Percentiles rank a stretch among this genome's conserved stretches.
Conservation (phyloP, 1,284 basidiomycete species). For the Cutaneotrichosporon sp. region DNA sequence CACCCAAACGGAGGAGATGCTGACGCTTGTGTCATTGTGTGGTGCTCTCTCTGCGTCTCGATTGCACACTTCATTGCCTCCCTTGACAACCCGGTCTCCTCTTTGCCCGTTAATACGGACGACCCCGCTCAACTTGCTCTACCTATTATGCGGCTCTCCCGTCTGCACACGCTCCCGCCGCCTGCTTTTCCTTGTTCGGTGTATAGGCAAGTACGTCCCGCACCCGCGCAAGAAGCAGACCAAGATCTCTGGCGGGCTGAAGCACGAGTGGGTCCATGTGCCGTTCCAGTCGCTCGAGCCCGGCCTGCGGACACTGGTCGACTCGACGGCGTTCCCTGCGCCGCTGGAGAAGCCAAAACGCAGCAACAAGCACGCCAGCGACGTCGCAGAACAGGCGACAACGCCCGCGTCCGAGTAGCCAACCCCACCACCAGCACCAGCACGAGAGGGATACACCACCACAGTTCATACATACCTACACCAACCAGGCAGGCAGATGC, state of each 20-base stretch:
- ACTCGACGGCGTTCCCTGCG: not conserved
- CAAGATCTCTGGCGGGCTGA: slow-evolving; percentile 4
- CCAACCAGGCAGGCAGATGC: slow-evolving; percentile 2
- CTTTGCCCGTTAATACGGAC: no score
- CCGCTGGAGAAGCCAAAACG: slow-evolving; percentile 1
- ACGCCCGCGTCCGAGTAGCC: not conserved
- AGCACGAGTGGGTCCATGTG: slow-evolving; percentile 7
- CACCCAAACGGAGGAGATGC: no score
- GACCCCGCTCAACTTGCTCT: no score
- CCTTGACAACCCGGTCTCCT: no score
- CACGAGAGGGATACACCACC: not conserved
- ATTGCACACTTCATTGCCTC: no score
- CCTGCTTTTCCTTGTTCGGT: not conserved
- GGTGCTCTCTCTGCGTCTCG: no score
- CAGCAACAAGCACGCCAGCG: not conserved
- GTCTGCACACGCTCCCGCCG: no score
- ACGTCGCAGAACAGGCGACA: not conserved
- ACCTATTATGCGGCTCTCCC: no score
- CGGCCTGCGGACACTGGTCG: not conserved
- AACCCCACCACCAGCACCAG: no score
- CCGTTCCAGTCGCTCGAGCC: not conserved
- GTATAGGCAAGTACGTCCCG: slow-evolving; percentile 6
- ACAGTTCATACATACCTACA: not conserved
- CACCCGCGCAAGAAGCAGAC: slow-evolving; percentile 5
- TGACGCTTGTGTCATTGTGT: no score